Evolutionary conservation across 257 asterid species (phyloP).

Genomic region (Solanum bukasovii): DNA sequence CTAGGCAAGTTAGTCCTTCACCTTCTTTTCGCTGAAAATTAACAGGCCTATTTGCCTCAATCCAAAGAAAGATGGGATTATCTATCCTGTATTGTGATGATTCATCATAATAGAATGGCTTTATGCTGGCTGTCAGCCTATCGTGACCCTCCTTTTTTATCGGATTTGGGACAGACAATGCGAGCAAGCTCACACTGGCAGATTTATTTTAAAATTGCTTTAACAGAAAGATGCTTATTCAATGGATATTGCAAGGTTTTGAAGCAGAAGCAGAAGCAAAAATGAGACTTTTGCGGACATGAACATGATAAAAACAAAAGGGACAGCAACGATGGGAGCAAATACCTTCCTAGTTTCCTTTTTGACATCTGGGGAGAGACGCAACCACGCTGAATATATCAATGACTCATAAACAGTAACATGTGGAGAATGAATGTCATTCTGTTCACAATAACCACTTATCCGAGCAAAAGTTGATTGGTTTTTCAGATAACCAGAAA

Average conservation of each 20-base stretch:
- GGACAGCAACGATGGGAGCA: neutral
- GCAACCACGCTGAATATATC: constrained; percentile 83
- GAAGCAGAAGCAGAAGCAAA: neutral
- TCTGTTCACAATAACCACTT: constrained; percentile 89
- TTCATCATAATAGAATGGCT: neutral
- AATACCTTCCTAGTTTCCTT: constrained; percentile 42
- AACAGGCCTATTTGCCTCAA: neutral
- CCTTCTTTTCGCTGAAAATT: neutral
- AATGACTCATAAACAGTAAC: constrained; percentile 84
- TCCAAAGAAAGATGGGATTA: neutral
- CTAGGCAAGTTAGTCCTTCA: neutral
- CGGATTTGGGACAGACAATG: neutral
- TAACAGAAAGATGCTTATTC: neutral
- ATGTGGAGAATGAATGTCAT: constrained; percentile 83
- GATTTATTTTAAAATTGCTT: neutral
- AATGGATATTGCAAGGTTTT: neutral
- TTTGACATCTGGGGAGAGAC: constrained; percentile 59
- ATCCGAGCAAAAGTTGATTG: constrained; percentile 81
- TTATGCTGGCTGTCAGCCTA: neutral
- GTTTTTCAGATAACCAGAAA: constrained; percentile 76
- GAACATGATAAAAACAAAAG: neutral
- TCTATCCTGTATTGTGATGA: neutral
- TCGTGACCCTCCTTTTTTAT: neutral
- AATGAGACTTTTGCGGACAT: neutral
- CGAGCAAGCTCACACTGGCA: neutral